Evolutionary conservation across 495 filamentous ascomycete species (phyloP), one percentile per base, ranked within the genome.

Genomic region (Ramalina peruviana): DNA sequence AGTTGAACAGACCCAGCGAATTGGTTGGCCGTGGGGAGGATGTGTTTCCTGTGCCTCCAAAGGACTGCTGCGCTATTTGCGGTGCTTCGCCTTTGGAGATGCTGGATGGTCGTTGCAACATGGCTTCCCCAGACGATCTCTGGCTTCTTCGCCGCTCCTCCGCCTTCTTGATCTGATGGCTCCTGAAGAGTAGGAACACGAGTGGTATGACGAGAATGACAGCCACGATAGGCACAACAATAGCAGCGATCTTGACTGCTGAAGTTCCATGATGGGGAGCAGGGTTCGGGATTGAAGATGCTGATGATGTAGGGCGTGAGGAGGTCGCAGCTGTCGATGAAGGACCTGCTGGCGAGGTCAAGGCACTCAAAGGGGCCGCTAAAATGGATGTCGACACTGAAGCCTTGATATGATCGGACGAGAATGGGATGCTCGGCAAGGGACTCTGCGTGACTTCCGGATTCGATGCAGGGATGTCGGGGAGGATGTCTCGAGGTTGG

Each of bases 1-100:
- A 58, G 42, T 58, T 58, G 50, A 58, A 58, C 11, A 52, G 43
- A 25, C 56, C 50, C 36, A 58, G 53, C 7, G 56, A 55, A 23
- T 48, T 54, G 7, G 48, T 54, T n/a, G 27, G 39, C 11, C 40
- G 23, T 26, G 51, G 42, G 46, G 49, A 15, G 17, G 41, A 25
- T 25, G 23, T 26, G 37, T 20, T 16, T 20, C 21, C 10, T n/a
- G 38, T 16, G 23, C 41, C 21, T 25, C 17, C 51, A 13, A 33
- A 11, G 9, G 30, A 33, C 9, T 33, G 30, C 9, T 13, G 21
- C 12, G 37, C 41, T 15, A 38, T 40, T 30, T 48, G 42, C 7
- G 48, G 48, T 33, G 37, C 42, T 37, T 13, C 16, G 10, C 43
- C 25, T 36, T 46, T 47, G 15, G 39, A n/a, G 11, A 25, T 17